Evolutionary conservation across 139 green algal genomes (phyloP).

Genomic region (Dunaliella primolecta): DNA sequence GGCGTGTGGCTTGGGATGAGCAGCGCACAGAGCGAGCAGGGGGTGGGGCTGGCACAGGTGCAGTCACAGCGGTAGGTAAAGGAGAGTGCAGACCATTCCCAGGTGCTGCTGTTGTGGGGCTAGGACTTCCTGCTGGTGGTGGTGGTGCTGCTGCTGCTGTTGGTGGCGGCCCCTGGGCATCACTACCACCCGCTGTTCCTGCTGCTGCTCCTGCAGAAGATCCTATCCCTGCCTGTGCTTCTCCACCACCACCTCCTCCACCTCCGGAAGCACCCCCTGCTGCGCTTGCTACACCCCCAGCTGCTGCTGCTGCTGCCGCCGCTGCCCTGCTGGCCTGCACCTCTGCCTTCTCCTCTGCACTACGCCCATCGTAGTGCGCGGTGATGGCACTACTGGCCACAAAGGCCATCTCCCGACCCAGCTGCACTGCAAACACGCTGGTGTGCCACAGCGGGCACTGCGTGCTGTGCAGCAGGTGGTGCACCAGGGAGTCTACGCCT

Average conservation of each 20-base stretch:
- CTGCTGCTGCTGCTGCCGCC: background rate
- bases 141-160: too few relatives aligned
- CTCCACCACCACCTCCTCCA: too few relatives aligned
- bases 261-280: background rate
- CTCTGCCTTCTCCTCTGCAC: background rate
- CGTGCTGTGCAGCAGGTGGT: slow-evolving; percentile 35
- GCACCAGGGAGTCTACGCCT: slow-evolving; percentile 31
- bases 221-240: too few relatives aligned
- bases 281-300: too few relatives aligned
- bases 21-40: background rate
- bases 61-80: background rate
- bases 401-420: slow-evolving; percentile 27
- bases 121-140: too few relatives aligned
- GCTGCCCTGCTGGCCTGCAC: background rate
- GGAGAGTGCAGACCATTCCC: too few relatives aligned
- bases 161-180: too few relatives aligned
- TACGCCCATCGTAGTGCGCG: background rate
- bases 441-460: slow-evolving; percentile 43
- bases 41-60: background rate
- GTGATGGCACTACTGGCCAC: slow-evolving; percentile 5
- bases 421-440: slow-evolving; percentile 52
- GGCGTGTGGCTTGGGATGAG: background rate
- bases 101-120: too few relatives aligned
- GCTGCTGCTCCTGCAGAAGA: too few relatives aligned
- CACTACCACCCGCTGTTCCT: too few relatives aligned